Base-by-base conservation (phyloP, 2,329 filamentous ascomycete species). In the Diaporthe sp. region DNA sequence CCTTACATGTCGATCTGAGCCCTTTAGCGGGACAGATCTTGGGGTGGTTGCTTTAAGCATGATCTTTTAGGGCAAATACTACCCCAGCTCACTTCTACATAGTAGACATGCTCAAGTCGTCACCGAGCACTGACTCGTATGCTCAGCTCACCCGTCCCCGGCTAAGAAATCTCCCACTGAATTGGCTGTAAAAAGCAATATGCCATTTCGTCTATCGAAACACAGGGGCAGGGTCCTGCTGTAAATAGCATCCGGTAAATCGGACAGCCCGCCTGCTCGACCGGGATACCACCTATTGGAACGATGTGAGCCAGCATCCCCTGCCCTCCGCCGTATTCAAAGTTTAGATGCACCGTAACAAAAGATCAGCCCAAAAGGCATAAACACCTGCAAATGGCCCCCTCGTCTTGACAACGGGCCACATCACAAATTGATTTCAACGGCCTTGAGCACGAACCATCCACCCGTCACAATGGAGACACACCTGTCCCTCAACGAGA, bases 121-220 rank as follows among this genome's bases (percentile, higher is more conserved):
- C 65, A 68, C 65, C 46, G 65, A 68, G 65, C 31, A 51, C 46
- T 53, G 46, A 68, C 46, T 68, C 65, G 65, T 28, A 68, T 42
- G 19, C n/a, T 37, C 62, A 68, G 44, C 44, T 51, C 44, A 51
- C 10, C 4, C 28, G 4, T 7, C 13, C 28, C 22, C 44, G 62
- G 28, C 1, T 68, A 53, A 25, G 44, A 19, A 51, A 25, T 39
- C 44, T 37, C 28, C 62, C 62, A 53, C 62, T 28, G 28, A 5
- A 37, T 19, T 68, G 22, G 46, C 46, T 39, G 44, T 17, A 28
- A 68, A 28, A 37, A 53, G 46, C 62, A 53, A 53, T 68, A 68
- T 53, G 46, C 46, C 62, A 53, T 68, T 53, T 68, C 62, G 62
- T 68, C 62, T 68, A 68, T 53, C 46, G 62, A 68, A 68, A 68